phyloP scores from a whole-genome alignment of 2,329 filamentous ascomycete genomes.

The Leptographium radiaticola region DNA sequence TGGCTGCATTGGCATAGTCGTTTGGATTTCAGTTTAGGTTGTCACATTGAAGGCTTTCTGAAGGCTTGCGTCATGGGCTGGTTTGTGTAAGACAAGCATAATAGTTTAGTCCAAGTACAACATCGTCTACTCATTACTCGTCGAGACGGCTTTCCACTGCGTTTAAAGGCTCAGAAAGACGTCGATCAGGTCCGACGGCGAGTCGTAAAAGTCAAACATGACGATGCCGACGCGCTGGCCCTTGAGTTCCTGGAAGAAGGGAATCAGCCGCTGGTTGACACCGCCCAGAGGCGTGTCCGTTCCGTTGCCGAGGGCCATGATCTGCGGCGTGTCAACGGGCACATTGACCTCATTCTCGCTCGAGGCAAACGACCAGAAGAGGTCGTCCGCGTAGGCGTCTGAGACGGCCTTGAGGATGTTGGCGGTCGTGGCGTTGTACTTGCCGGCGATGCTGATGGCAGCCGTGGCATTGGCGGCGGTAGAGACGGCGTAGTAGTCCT shows the following conservation, averaged over 20 bases:
- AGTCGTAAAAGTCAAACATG: slow-evolving; percentile 38
- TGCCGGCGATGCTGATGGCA: slow-evolving; percentile 26
- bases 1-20: too few species aligned
- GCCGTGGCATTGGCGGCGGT: slow-evolving; percentile 12
- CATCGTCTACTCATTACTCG: too few species aligned
- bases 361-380: slow-evolving; percentile 36
- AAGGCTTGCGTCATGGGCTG: too few species aligned
- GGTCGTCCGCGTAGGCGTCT: slow-evolving; percentile 20
- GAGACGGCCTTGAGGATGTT: slow-evolving; percentile 26
- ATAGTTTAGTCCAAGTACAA: too few species aligned
- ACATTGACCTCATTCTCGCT: slow-evolving; percentile 25
- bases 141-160: background rate
- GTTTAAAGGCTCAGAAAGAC: background rate
- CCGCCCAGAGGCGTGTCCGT: slow-evolving; percentile 24
- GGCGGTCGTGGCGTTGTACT: slow-evolving; percentile 27
- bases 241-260: slow-evolving; percentile 21
- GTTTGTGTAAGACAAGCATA: too few species aligned
- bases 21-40: too few species aligned
- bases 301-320: slow-evolving; percentile 32
- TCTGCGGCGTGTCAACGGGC: slow-evolving; percentile 27
- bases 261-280: slow-evolving; percentile 29
- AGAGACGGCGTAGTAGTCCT: slow-evolving; percentile 33
- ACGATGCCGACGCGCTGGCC: slow-evolving; percentile 35
- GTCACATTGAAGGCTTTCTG: too few species aligned
- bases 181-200: slow-evolving; percentile 26